phyloP scores from a whole-genome alignment of 495 filamentous ascomycete species.

The Filosporella fistucella region DNA sequence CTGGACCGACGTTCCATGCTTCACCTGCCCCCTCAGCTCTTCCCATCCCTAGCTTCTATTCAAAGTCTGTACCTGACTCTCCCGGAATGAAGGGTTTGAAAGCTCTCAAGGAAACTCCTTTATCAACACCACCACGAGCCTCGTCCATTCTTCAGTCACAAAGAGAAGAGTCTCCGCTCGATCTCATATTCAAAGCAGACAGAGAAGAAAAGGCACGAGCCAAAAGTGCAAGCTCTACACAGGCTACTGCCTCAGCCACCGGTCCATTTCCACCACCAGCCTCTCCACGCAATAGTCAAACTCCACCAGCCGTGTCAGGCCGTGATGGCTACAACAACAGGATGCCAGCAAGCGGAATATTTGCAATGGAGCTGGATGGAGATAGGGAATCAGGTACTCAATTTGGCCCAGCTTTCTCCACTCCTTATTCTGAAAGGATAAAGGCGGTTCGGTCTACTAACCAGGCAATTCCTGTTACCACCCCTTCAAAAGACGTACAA shows the following conservation, averaged over 20 bases:
- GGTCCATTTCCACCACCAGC: conserved; percentile 33
- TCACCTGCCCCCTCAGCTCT: conserved; percentile 92
- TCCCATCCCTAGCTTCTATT: conserved; percentile 87
- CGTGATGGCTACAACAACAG: no score
- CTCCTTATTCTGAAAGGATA: conserved; percentile 62
- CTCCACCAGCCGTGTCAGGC: conserved; percentile 21
- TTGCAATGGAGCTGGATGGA: conserved; percentile 63
- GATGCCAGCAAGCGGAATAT: conserved; percentile 48
- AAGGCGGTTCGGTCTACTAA: conserved; percentile 40
- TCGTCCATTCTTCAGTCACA: conserved; percentile 19
- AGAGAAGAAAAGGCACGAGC: conserved; percentile 65
- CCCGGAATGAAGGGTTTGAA: conserved; percentile 34
- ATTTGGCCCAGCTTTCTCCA: conserved; percentile 62
- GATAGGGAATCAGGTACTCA: conserved; percentile 35
- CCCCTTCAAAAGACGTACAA: no score
- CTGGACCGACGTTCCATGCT: conserved; percentile 91
- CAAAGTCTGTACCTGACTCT: conserved; percentile 70
- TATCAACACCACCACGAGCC: conserved; percentile 28
- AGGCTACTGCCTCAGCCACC: conserved; percentile 10
- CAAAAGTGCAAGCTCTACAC: conserved; percentile 37
- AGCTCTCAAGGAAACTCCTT: conserved; percentile 31
- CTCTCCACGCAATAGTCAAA: conserved; percentile 23
- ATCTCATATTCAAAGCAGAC: conserved; percentile 85
- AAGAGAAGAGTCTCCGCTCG: conserved; percentile 70
- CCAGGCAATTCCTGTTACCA: neutral